Base-by-base conservation (phyloP, 2,329 filamentous ascomycete species). In the Coniosporium uncinatum region DNA sequence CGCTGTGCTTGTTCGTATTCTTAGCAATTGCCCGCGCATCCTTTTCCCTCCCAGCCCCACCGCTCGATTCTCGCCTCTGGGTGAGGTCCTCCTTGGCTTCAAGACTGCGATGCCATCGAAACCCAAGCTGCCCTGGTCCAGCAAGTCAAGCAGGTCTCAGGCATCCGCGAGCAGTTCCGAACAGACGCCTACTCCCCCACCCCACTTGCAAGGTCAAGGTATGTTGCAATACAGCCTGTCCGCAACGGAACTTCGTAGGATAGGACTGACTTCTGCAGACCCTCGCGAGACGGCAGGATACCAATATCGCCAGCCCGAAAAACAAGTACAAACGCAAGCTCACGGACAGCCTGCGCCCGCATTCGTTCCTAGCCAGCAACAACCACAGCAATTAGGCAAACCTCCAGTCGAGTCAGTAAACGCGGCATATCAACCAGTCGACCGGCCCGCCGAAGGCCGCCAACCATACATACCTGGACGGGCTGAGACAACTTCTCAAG, bases 301-400 rank as follows among this genome's bases (percentile, higher is more conserved):
- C 17, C 58, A 57, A 44, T 62, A 62, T 53, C 61, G 59, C 54
- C n/a, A n/a, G n/a, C 54, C 60, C 36, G 57, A 61, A 40, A 52
- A 57, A 50, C 14, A 8, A 14, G 6, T 14, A 6, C 36, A 27
- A 27, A 8, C 14, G 6, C 17, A 11, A 6, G 11, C 36, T 8
- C 33, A 17, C 8, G 13, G n/a, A 8, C 42, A 57, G 56, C 50
- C 48, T 52, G 47, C 58, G 13, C 19, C 19, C 33, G 8, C 33
- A 17, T 8, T 17, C 13, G 33, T 36, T 17, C n/a, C 33, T n/a
- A 29, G 33, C n/a, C 33, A 38, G 36, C 36, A 22, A 8, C 36
- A 58, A 40, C 44, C 42, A 17, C 51, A 58, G 40, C 52, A 55
- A 36, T 43, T 49, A 20, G 36, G 52, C 40, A 50, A 52, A 39